Base-by-base conservation (phyloP, 352 stramenopile species). In the Lagenidium sp. region DNA sequence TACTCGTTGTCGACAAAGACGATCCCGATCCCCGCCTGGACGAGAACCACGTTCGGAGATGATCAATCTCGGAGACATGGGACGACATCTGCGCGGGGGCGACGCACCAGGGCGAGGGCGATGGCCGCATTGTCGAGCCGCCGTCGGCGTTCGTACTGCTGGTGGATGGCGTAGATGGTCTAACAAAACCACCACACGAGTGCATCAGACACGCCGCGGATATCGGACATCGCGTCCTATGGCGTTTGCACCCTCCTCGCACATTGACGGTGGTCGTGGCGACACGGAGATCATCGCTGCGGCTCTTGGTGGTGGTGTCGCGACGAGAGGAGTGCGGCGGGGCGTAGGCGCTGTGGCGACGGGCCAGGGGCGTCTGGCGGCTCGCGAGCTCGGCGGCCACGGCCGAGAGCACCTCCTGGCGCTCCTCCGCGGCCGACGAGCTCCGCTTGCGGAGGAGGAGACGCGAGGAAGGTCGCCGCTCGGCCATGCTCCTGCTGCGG, bases 1-100 rank as follows among this genome's bases (percentile, higher is more conserved):
- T 82, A 75, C 51, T 73, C 60, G 29, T 83, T 86, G 54, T 90
- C 77, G 19, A 87, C 46, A 28, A 87, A 75, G 21, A 90, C 63
- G 18, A 90, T 52, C 12, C 66, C 22, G 20, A 90, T 57, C 21
- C 74, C 71, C 10, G 55, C 47, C 70, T 83, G 23, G 2, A 22
- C 23, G 4, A 44, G 10, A 22, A 10, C 32, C 15, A 31, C 2
- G 13, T 7, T n/a, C n/a, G n/a, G n/a, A n/a, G n/a, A n/a, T n/a
- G n/a, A n/a, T n/a, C n/a, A n/a, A n/a, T n/a, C n/a, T n/a, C n/a
- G n/a, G n/a, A n/a, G n/a, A n/a, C n/a, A n/a, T n/a, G n/a, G n/a
- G n/a, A n/a, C n/a, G n/a, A n/a, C n/a, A n/a, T n/a, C n/a, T n/a
- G n/a, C 34, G 6, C 12, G 34, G 15, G 35, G 21, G 32, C 15